Evolutionary conservation across 331 rosid genomes (phyloP), one percentile per base, ranked within the genome.

Genomic region (Malus hybrid): DNA sequence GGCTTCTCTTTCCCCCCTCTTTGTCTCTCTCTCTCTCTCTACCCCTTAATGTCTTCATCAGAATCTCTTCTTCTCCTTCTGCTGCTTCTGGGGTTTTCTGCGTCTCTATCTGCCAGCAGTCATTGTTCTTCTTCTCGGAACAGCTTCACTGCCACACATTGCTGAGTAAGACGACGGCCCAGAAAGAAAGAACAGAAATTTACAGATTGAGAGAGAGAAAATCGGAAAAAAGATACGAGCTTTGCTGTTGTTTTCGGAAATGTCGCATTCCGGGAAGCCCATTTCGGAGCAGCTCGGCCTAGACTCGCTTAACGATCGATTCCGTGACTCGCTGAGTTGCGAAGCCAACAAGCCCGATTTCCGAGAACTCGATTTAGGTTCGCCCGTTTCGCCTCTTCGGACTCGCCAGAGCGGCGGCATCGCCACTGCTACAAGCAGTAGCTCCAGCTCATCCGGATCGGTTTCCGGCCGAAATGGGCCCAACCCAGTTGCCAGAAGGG

Each of bases 371-470:
- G 91, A 94, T 94, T 93, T 92, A 71, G 97, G 97, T 61, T 94
- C 99, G 4, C 99, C 99, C 3, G 92, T 92, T 66, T 94, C 99
- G 54, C 97, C 99, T 16, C 85, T 94, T 65, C 84, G 97, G 60
- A 73, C 89, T 11, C 91, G 91, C 1, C 80, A 73, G 11, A 62
- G 59, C 19, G 42, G 87, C 10, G 90, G 80, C 42, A 88, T 68
- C 22, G 80, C 84, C 14, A 60, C 83, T 5, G 82, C 89, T 2
- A 86, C 85, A 0, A 93, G 97, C 18, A 90, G 87, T 50, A 92
- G 99, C 61, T 94, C 99, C 3, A 91, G 97, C 74, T 94, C 99
- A 0, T 94, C 99, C 4, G 99, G 99, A 74, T 92, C 97, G 61
- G 78, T 83, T 27, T 94, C 97, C 10, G 96, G 96, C 19, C 78